These are phyloP conservation scores for Acanthamoeba castellanii DNA, from an alignment of 208 protist genomes.

Conservation along the genomic window DNA sequence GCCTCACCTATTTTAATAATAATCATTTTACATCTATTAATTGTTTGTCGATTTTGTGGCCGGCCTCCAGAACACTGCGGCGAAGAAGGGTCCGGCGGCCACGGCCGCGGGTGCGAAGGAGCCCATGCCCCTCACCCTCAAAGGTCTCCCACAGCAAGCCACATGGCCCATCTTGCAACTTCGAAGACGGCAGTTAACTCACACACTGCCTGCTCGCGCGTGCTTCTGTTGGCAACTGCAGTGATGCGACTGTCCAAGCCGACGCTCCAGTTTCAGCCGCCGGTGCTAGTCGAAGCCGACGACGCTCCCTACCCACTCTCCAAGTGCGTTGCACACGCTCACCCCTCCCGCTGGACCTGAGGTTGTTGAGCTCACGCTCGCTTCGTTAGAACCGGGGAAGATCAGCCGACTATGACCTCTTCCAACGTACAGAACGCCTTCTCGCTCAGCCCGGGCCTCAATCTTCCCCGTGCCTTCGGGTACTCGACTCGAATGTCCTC, in stretches of 20 bases:
- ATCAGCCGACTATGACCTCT: conserved; percentile 1
- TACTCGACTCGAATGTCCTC: background rate
- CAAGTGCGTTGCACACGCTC: conserved; percentile 11
- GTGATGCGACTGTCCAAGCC: conserved; percentile 42
- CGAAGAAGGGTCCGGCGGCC: background rate
- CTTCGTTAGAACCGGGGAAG: background rate
- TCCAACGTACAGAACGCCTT: conserved; percentile 34
- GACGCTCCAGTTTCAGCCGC: conserved; percentile 25
- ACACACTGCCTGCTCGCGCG: background rate
- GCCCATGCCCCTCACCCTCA: conserved; percentile 11
- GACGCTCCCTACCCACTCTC: conserved; percentile 34
- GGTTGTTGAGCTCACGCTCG: background rate
- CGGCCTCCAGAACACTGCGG: background rate
- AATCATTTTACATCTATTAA: no score
- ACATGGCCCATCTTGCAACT: no score
- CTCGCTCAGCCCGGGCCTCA: conserved; percentile 44
- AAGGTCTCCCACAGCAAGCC: background rate
- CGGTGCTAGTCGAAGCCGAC: conserved; percentile 35
- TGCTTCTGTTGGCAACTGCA: background rate
- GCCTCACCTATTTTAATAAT: no score
- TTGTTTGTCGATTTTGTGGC: no score
- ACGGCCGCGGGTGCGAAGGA: background rate
- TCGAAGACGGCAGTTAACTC: no score
- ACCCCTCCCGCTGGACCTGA: background rate
- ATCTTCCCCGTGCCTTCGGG: conserved; percentile 42